phyloP scores from a whole-genome alignment of 257 asterid species.

The Parsonsia alboflavescens region DNA sequence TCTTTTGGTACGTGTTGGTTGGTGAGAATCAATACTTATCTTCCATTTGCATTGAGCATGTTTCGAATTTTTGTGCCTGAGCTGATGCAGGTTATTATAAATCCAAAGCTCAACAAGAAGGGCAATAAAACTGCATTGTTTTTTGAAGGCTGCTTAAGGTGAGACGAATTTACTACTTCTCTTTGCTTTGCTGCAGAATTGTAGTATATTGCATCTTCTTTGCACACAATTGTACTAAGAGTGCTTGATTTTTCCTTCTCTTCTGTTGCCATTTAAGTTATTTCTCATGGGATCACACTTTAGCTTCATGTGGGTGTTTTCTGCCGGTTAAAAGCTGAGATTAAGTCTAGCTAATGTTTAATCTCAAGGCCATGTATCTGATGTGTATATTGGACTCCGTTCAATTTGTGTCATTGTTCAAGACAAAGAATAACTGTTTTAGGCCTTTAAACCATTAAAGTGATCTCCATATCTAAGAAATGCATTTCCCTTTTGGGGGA shows the following conservation, averaged over 20 bases:
- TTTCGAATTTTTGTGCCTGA: slow-evolving; percentile 8
- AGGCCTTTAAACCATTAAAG: too few relatives aligned
- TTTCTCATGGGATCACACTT: background rate
- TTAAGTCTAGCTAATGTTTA: background rate
- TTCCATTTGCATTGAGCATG: background rate
- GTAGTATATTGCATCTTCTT: background rate
- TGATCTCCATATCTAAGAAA: too few relatives aligned
- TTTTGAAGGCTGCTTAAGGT: slow-evolving; percentile 97
- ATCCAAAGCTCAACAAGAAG: slow-evolving; percentile 65
- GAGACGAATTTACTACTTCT: slow-evolving; percentile 6
- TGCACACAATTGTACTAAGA: too few relatives aligned
- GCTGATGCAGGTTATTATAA: slow-evolving; percentile 73
- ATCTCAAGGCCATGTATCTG: background rate
- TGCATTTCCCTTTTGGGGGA: too few relatives aligned
- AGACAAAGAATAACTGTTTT: background rate
- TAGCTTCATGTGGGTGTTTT: background rate
- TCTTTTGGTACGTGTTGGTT: slow-evolving; percentile 62
- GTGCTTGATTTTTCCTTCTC: too few relatives aligned
- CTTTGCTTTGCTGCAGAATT: background rate
- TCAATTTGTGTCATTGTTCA: background rate
- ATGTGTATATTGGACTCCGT: background rate
- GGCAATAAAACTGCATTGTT: slow-evolving; percentile 64
- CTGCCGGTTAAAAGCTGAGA: background rate
- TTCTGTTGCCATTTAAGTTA: background rate
- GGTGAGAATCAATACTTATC: background rate